Conservation (phyloP, 2,329 filamentous ascomycete species). For the Byssothecium circinans region DNA sequence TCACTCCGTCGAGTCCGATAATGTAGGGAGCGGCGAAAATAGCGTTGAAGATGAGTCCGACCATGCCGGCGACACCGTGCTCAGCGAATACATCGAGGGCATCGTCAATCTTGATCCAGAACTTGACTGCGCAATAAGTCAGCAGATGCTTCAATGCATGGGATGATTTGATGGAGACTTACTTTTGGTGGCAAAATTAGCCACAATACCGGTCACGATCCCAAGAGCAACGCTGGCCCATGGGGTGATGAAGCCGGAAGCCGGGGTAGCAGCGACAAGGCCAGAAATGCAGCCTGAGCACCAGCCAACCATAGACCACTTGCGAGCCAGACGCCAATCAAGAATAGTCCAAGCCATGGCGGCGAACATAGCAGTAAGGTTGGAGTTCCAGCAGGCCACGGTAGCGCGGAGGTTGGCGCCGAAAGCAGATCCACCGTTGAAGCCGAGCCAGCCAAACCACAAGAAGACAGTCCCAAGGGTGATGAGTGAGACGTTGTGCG, state of each 20-base stretch:
- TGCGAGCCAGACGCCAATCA: constrained; percentile 90
- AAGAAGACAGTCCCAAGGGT: constrained; percentile 92
- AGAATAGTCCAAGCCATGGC: constrained; percentile 93
- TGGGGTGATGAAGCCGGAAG: constrained; percentile 74
- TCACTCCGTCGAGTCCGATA: constrained; percentile 72
- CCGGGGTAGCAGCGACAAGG: constrained; percentile 83
- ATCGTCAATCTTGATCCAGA: constrained; percentile 79
- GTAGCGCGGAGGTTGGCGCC: constrained; percentile 91
- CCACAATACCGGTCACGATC: constrained; percentile 65
- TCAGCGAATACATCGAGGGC: constrained; percentile 90
- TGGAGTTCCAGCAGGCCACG: constrained; percentile 98
- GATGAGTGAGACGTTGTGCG: constrained; percentile 97
- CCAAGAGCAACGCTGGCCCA: constrained; percentile 66
- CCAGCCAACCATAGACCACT: constrained; percentile 94
- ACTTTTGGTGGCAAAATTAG: constrained; percentile 87
- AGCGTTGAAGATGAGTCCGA: constrained; percentile 77
- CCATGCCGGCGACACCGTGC: constrained; percentile 81
- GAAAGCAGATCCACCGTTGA: constrained; percentile 95
- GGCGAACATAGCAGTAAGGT: constrained; percentile 87
- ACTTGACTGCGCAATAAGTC: constrained; percentile 59
- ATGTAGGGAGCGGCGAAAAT: constrained; percentile 76
- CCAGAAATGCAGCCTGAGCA: constrained; percentile 87
- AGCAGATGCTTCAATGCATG: constrained; percentile 12
- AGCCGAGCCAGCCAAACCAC: constrained; percentile 98
- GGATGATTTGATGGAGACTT: constrained; percentile 48